Conservation (phyloP, 495 filamentous ascomycete species). For the Lineolata rhizophorae region DNA sequence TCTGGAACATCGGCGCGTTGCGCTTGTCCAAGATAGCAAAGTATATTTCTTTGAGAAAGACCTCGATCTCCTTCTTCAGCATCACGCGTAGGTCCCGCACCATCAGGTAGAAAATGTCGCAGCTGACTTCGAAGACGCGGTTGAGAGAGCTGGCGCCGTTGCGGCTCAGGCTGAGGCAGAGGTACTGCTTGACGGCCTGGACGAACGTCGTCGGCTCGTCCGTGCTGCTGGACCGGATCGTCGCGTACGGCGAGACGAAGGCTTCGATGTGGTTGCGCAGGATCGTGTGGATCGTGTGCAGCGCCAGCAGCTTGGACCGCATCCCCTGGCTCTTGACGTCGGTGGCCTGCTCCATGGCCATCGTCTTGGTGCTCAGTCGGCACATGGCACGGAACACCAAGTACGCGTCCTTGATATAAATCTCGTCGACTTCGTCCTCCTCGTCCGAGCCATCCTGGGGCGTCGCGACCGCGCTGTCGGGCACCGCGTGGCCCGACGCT, state of each 20-base stretch:
- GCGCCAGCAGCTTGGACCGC: constrained; percentile 87
- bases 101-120: constrained; percentile 97
- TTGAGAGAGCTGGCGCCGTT: constrained; percentile 88
- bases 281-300: constrained; percentile 83
- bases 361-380: constrained; percentile 79
- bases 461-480: background rate
- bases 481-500: background rate
- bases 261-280: constrained; percentile 76
- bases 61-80: constrained; percentile 97
- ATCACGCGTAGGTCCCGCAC: constrained; percentile 78
- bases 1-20: constrained; percentile 71
- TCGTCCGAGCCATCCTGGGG: constrained; percentile 20
- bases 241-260: constrained; percentile 74
- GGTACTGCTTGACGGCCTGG: constrained; percentile 89
- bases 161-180: constrained; percentile 79
- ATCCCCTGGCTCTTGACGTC: constrained; percentile 87
- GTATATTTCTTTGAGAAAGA: constrained; percentile 96
- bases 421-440: constrained; percentile 88
- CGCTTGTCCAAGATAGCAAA: constrained; percentile 76
- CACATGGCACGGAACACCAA: constrained; percentile 94
- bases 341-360: constrained; percentile 74
- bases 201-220: constrained; percentile 74
- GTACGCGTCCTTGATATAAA: constrained; percentile 91
- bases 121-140: constrained; percentile 81
- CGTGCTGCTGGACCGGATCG: constrained; percentile 67